Base-by-base conservation (phyloP, 805 yeast genomes). In the Lipomyces yamadae region DNA sequence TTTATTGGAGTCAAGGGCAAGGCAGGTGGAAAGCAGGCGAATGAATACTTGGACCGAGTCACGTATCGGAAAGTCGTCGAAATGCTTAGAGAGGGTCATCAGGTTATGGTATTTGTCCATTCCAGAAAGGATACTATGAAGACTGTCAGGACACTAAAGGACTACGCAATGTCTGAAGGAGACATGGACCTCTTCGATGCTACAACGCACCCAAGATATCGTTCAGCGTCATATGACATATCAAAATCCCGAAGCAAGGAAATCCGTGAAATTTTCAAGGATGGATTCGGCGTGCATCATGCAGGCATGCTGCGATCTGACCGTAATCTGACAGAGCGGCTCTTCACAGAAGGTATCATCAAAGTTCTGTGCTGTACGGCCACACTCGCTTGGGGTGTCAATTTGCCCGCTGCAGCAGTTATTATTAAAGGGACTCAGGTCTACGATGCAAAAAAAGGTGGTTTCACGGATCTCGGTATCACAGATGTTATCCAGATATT, bases 311-410 rank as follows among this genome's bases (percentile, higher is more conserved):
- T 92, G 34, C 82, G 99, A 70, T 80, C 92, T 0, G 99, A 95
- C 74, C 85, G 99, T 74, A 93, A 92, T 74, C 75, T 92, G 61
- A 89, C 96, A 0, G 99, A 96, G 74, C 88, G 88, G 74, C 85
- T 94, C 89, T 95, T 95, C 76, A 81, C 88, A 37, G 80, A 82
- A 37, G 98, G 99, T 54, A 90, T 92, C 0, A 89, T 95, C 69
- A 90, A 88, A 67, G 98, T 95, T 0, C 80, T 95, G 18, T 90
- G 96, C 74, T 92, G 97, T 83, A 95, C 99, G 2, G 97, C 99
- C 0, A 95, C 99, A 0, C 84, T 95, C 66, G 99, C 99, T 0
- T 95, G 99, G 99, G 99, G 99, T 84, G 98, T 95, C 24, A 95
- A 95, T 75, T 81, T 95, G 66, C 99, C 99, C 1, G 99, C 99